Evolutionary conservation across 78 protist genomes (phyloP), one percentile per base, ranked within the genome.

Genomic region (Emiliania huxleyi): DNA sequence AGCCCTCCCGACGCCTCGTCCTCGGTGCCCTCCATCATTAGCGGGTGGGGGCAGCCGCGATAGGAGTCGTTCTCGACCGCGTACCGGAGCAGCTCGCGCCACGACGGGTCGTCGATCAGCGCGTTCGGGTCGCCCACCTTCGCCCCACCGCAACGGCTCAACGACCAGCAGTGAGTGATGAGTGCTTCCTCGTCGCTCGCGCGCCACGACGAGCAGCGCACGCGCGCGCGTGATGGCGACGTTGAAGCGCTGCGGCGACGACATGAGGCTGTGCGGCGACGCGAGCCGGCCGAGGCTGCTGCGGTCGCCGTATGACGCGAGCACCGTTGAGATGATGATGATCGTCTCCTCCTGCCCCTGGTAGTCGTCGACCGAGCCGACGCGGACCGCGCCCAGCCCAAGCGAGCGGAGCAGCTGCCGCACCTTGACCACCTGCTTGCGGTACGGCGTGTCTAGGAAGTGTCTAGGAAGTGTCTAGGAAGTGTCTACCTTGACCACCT

Each of bases 351-450:
- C 95, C 25, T 93, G 91, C 19, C 95, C 95, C 69, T 94, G 93
- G 55, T 49, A 91, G 90, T 79, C 93, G 92, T 94, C 93, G 46
- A 79, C 92, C 42, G 93, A 83, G 56, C 95, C 95, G 25, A 93
- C 95, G 33, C 71, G 43, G 26, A 93, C 93, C 37, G 37, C 62
- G 26, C 45, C 85, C 35, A 55, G 71, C 1, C 21, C n/a, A 11
- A 0, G 11, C 33, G 0, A 15, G 33, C 91, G 92, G 8, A 93
- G 93, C 29, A 81, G 38, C 44, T 44, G n/a, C 38, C 92, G 91
- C 37, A 91, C 4, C 5, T 35, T 33, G 90, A 77, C 42, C 62
- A 62, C 71, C 84, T 93, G 94, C 40, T n/a, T n/a, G n/a, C n/a
- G n/a, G n/a, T n/a, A n/a, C 56, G 26, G 56, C 56, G 56, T 49